phyloP scores from a whole-genome alignment of 176 grass and related monocot genomes.

The Neostapfia colusana region DNA sequence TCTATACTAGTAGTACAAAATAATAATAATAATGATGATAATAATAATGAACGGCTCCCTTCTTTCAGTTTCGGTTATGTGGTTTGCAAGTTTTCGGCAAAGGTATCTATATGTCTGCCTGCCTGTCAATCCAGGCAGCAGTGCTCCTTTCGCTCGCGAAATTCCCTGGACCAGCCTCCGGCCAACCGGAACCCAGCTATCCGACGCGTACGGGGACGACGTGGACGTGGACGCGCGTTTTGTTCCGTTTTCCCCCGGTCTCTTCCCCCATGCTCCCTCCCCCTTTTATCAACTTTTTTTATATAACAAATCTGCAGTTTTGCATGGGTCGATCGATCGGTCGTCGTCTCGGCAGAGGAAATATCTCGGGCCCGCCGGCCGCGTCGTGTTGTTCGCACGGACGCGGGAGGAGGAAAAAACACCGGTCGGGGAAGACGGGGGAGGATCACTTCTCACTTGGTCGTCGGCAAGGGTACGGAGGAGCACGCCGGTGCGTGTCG shows the following conservation, averaged over 20 bases:
- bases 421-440: background rate
- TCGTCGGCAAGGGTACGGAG: too few relatives aligned
- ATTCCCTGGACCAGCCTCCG: background rate
- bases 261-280: background rate
- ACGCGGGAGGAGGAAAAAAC: background rate
- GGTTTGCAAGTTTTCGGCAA: conserved; percentile 31
- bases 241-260: too few relatives aligned
- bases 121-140: background rate
- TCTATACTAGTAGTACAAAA: too few relatives aligned
- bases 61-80: conserved; percentile 6
- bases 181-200: conserved; percentile 40
- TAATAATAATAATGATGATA: too few relatives aligned
- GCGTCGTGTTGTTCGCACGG: background rate
- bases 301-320: background rate
- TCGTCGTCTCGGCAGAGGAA: background rate
- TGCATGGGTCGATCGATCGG: background rate
- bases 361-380: background rate
- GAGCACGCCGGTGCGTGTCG: background rate
- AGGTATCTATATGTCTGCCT: conserved; percentile 24
- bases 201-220: conserved; percentile 25
- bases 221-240: background rate
- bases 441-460: too few relatives aligned
- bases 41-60: too few relatives aligned
- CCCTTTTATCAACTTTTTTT: background rate
- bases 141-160: background rate